phyloP scores from a whole-genome alignment of 2,329 filamentous ascomycete species.

The Fusarium nygamai region DNA sequence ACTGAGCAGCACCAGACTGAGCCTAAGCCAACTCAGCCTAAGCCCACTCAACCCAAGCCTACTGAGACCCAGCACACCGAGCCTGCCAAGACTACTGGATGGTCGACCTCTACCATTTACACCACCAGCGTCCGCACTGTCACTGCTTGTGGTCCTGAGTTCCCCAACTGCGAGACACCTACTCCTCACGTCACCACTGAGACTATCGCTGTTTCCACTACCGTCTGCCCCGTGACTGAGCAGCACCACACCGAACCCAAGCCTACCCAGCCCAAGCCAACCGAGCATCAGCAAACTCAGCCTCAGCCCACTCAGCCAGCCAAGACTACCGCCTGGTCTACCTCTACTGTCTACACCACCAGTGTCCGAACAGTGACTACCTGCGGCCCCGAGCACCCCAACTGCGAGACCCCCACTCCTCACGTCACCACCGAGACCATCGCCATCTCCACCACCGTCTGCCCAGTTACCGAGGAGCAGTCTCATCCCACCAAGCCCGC shows the following conservation, averaged over 20 bases:
- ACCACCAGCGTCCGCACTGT: slow-evolving; percentile 33
- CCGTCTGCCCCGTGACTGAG: slow-evolving; percentile 24
- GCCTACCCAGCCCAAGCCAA: neutral
- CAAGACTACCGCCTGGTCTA: slow-evolving; percentile 1
- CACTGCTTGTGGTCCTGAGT: slow-evolving; percentile 13
- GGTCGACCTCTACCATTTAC: slow-evolving; percentile 24
- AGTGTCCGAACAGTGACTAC: slow-evolving; percentile 33
- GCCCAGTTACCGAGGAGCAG: slow-evolving; percentile 23
- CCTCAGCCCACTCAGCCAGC: neutral
- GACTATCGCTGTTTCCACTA: slow-evolving; percentile 30
- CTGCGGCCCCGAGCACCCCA: neutral
- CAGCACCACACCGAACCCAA: slow-evolving; percentile 4
- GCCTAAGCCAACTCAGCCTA: neutral
- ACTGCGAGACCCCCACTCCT: slow-evolving; percentile 5
- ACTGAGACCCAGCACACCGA: neutral
- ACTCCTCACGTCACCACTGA: slow-evolving; percentile 9
- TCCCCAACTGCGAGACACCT: slow-evolving; percentile 3
- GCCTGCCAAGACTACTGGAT: slow-evolving; percentile 21
- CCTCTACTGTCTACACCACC: slow-evolving; percentile 31
- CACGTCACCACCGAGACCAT: slow-evolving; percentile 16
- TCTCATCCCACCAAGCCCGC: slow-evolving; percentile 3
- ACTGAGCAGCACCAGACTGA: slow-evolving; percentile 19
- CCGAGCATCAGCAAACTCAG: neutral
- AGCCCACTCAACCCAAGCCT: slow-evolving; percentile 1
- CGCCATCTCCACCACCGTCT: slow-evolving; percentile 30